Base-by-base conservation (phyloP, 306 rosid species). In the Ammopiptanthus mongolicus region DNA sequence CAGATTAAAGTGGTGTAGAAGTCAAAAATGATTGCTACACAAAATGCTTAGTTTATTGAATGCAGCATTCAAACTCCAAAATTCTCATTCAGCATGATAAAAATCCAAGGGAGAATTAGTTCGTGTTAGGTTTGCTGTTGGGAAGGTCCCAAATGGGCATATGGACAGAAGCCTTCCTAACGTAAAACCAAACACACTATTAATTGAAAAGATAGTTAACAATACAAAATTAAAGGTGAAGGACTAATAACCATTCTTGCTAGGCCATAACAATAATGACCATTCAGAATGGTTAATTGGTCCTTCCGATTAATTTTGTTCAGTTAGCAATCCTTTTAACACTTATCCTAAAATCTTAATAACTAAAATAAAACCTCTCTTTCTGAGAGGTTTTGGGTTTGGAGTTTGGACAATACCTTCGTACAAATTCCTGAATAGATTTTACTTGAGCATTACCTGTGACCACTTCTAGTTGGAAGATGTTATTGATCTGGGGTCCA, bases 401-500 rank as follows among this genome's bases (percentile, higher is more conserved):
- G 31, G 36, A 21, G 3, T 25, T 51, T n/a, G 46, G 51, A 58
- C 18, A 36, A 64, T 21, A 34, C 37, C 34, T 15, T 44, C 55
- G 60, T 58, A 69, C 63, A 67, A 36, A 75, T 58, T 46, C 58
- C 10, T 13, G 55, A 21, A 47, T 8, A 57, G 72, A 56, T 29
- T 76, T 29, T 69, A 53, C 39, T 5, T 33, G 74, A 76, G 55
- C 41, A 48, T 74, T 81, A 95, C 99, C 99, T 73, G 99, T 96
- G 87, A 96, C 88, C 36, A 96, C 93, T 76, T 96, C 88, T 28
- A 96, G 82, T 86, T 87, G 97, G 71, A 87, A 73, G 62, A 89
- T 84, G 61, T 96, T 90, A 73, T 85, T 78, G 85, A 96, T 92
- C 79, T 96, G 99, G 61, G 99, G 99, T 78, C 99, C 99, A 76